Percentiles rank a stretch among this genome's conserved stretches.
phyloP scores from a whole-genome alignment of 1,139 yeast species.

The Diutina ranongensis region DNA sequence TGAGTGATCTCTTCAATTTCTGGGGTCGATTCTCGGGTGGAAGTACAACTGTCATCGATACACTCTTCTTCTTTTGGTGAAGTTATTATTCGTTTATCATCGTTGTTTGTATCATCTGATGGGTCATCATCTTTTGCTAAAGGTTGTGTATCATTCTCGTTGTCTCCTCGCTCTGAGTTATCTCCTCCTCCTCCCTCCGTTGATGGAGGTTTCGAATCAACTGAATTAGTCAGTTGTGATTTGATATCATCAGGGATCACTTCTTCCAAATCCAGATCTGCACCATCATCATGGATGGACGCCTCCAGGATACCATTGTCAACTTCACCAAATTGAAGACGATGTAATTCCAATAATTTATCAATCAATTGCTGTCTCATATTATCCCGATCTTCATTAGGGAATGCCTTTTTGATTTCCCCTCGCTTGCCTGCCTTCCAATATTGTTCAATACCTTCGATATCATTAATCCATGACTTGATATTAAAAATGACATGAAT shows the following conservation, averaged over 20 bases:
- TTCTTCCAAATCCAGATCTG: slow-evolving; percentile 8
- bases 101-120: too few species aligned
- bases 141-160: too few species aligned
- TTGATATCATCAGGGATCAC: too few species aligned
- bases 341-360: slow-evolving; percentile 9
- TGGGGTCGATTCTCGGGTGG: too few species aligned
- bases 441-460: slow-evolving; percentile 34
- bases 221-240: too few species aligned
- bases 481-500: slow-evolving; percentile 80
- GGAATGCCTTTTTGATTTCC: slow-evolving; percentile 12
- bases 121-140: too few species aligned
- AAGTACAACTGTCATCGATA: too few species aligned
- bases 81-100: too few species aligned
- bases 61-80: too few species aligned
- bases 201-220: too few species aligned
- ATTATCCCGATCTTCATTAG: slow-evolving; percentile 8
- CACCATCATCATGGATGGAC: slow-evolving; percentile 11
- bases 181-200: too few species aligned
- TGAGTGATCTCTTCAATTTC: not conserved
- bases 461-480: slow-evolving; percentile 46
- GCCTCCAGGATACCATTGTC: slow-evolving; percentile 8
- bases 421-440: slow-evolving; percentile 29
- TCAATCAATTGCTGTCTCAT: slow-evolving; percentile 9
- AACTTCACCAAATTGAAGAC: slow-evolving; percentile 8
- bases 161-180: too few species aligned